phyloP scores from a whole-genome alignment of 495 filamentous ascomycete species.

The Xylaria intraflava region DNA sequence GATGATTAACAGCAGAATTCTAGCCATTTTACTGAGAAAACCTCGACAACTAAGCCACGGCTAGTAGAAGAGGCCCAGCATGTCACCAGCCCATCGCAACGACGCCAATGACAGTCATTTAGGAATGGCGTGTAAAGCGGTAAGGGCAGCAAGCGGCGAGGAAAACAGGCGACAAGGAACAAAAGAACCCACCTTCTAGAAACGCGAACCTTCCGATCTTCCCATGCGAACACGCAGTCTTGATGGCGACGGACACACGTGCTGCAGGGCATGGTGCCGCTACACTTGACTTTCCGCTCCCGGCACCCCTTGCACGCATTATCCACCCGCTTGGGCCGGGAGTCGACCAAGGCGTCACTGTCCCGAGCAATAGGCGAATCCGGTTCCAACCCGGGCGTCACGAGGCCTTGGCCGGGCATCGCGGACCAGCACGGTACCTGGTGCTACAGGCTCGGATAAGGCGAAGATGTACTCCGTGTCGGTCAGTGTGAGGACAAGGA shows the following conservation, averaged over 20 bases:
- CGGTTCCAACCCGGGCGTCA: not conserved
- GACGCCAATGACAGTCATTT: not conserved
- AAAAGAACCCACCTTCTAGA: slow-evolving; percentile 3
- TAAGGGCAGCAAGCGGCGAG: not conserved
- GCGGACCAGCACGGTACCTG: no score
- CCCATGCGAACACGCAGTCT: not conserved
- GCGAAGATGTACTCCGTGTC: no score
- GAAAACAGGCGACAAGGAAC: not conserved
- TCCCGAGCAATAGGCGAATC: not conserved
- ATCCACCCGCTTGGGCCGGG: not conserved
- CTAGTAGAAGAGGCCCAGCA: no score
- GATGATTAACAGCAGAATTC: not conserved
- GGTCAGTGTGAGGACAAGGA: no score
- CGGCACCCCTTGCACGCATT: slow-evolving; percentile 1
- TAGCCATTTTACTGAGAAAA: not conserved
- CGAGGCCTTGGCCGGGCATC: not conserved
- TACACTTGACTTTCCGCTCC: slow-evolving; percentile 3
- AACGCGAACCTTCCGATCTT: not conserved
- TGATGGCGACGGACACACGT: not conserved
- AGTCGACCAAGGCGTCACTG: not conserved
- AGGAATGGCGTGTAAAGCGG: not conserved
- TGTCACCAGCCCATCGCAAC: no score
- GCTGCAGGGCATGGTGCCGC: not conserved
- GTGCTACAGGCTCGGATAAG: no score
- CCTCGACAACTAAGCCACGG: no score